Evolutionary conservation across 2,329 filamentous ascomycete species (phyloP), one percentile per base, ranked within the genome.

Genomic region (Alternaria brassicicola): DNA sequence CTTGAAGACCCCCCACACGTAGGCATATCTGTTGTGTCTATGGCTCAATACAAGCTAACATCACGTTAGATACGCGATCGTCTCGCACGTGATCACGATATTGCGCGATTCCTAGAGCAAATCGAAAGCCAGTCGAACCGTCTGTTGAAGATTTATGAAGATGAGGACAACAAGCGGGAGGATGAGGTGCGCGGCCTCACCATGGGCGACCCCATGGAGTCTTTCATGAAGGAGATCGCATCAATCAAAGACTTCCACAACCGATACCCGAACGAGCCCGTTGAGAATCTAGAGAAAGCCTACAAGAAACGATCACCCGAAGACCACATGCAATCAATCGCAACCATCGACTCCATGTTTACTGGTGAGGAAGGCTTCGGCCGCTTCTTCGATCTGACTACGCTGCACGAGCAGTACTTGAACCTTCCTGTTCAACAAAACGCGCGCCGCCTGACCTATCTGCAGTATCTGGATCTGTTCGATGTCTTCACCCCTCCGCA

Each of bases 341-440:
- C 86, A 41, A 87, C 93, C 51, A 89, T 97, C 46, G 94, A 98
- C 73, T 88, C 87, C 57, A 90, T 98, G 82, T 99, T 99, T 78
- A 96, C 93, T 0, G 95, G 95, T 61, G 96, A 99, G 78, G 95
- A 99, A 77, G 90, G 89, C 0, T 97, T 90, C 71, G 95, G 95
- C 41, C 90, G 92, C 67, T 99, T 92, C 78, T 91, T 99, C 71
- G 95, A 99, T 76, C 80, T 99, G 45, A 94, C 90, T 17, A 85
- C 83, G 36, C 86, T 88, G 66, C 93, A 98, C 78, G 94, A 98
- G 72, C 84, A 90, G 13, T 99, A 93, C 74, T 84, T 97, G 59
- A 99, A 99, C 73, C 83, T 99, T 8, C 90, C 92, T 2, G 89
- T 90, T 8, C 88, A 93, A 19, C 96, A 96, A 78, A 72, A 76